Percentiles rank a stretch among this genome's conserved stretches.
phyloP scores from a whole-genome alignment of 108 stramenopile genomes.

The Parmales sp. region DNA sequence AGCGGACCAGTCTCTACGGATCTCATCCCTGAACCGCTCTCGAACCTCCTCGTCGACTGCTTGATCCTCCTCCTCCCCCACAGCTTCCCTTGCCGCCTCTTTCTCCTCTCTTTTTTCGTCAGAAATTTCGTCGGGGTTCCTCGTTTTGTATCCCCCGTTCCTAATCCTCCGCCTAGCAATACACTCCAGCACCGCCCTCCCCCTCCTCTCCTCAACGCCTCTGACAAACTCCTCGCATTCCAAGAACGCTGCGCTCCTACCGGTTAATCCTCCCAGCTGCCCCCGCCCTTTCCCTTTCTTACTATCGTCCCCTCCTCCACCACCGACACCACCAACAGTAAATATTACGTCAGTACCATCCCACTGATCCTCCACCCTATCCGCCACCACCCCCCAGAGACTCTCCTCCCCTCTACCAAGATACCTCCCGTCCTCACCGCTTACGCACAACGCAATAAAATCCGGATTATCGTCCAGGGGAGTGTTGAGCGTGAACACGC shows the following conservation, averaged over 20 bases:
- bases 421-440: neutral
- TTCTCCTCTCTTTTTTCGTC: neutral
- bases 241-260: slow-evolving; percentile 1
- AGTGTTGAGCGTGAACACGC: neutral
- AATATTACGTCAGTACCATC: neutral
- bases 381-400: slow-evolving; percentile 1
- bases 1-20: neutral
- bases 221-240: slow-evolving; percentile 6
- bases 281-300: no score
- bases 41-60: neutral
- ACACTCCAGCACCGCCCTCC: neutral
- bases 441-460: neutral
- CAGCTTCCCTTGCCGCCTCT: neutral
- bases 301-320: no score
- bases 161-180: neutral
- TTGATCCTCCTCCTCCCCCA: neutral
- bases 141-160: neutral
- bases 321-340: no score
- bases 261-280: neutral
- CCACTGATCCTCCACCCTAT: slow-evolving; percentile 7
- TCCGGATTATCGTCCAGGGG: neutral
- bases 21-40: slow-evolving; percentile 7
- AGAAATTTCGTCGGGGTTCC: neutral
- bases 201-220: slow-evolving; percentile 2
- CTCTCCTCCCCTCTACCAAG: neutral